phyloP scores from a whole-genome alignment of 345 rosid genomes.

The rapeseed (Brassica napus) region Da-Ae NC_063452.1:50653001-50653500 shows the following conservation, averaged over 20 bases:
- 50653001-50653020: too few relatives aligned
- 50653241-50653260: not conserved
- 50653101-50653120: too few relatives aligned
- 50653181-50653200: not conserved
- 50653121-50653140: not conserved
- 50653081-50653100: too few relatives aligned
- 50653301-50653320: not conserved
- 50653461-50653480: conserved; percentile 1
- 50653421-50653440: not conserved
- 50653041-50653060: too few relatives aligned
- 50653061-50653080: too few relatives aligned
- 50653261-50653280: not conserved
- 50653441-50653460: conserved; percentile 2
- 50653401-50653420: not conserved
- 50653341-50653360: not conserved
- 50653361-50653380: not conserved
- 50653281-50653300: not conserved
- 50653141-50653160: not conserved
- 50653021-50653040: too few relatives aligned
- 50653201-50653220: not conserved
- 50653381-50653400: not conserved
- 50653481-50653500: conserved; percentile 12
- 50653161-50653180: not conserved
- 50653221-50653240: not conserved
- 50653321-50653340: not conserved